These are phyloP conservation scores for Buddleja alternifolia DNA, from an alignment of 257 asterid species.

Conservation along the genomic window DNA sequence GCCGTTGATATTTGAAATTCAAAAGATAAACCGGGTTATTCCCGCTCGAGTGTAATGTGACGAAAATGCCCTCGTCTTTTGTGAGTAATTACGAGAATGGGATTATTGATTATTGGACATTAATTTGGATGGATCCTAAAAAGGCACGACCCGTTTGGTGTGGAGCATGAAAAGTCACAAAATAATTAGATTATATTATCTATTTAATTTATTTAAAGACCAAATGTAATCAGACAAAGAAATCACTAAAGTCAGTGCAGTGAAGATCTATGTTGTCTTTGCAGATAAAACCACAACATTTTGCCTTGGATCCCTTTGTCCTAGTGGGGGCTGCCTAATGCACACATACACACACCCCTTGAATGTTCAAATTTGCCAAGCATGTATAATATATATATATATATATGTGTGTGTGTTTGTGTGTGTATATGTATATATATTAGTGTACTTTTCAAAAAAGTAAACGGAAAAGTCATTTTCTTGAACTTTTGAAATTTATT, in stretches of 20 bases:
- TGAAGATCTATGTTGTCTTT: conserved; percentile 32
- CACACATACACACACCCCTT: not conserved
- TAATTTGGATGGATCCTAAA: conserved; percentile 37
- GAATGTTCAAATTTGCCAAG: not conserved
- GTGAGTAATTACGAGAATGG: conserved; percentile 39
- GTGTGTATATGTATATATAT: not conserved
- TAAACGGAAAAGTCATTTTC: not conserved
- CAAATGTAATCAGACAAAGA: conserved; percentile 37
- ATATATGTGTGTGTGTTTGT: too few species aligned
- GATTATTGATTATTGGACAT: not conserved
- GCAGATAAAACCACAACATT: conserved; percentile 17
- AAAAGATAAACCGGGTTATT: conserved; percentile 35
- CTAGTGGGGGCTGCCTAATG: not conserved
- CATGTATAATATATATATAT: too few species aligned
- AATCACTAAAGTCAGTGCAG: conserved; percentile 45
- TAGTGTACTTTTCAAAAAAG: not conserved
- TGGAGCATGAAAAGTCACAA: conserved; percentile 50
- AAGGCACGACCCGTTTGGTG: conserved; percentile 52
- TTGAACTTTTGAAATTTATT: not conserved
- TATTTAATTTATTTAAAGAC: not conserved
- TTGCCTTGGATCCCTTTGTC: conserved; percentile 37
- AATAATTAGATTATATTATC: not conserved
- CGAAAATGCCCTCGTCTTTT: conserved; percentile 18
- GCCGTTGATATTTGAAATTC: conserved; percentile 70
- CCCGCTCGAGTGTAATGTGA: conserved; percentile 46